Percentiles rank a stretch among this genome's conserved stretches.
phyloP scores from a whole-genome alignment of 306 rosid species.

The Hippophae rhamnoides region DNA sequence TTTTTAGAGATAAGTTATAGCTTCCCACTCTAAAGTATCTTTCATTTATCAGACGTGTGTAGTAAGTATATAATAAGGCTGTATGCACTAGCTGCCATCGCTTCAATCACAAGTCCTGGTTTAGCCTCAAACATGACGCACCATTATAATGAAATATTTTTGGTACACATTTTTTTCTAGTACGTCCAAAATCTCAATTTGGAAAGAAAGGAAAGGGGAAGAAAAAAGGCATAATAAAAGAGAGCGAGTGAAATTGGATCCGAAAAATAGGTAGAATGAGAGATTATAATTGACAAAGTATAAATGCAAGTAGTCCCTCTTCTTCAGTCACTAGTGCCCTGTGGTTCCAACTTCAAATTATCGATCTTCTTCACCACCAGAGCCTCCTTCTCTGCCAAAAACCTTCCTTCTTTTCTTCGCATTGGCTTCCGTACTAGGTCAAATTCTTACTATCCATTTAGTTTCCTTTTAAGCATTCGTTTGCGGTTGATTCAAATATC shows the following conservation, averaged over 20 bases:
- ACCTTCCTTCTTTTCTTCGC: conserved; percentile 13
- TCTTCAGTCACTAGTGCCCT: not conserved
- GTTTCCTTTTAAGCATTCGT: not conserved
- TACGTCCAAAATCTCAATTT: no score
- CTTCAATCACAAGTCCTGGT: no score
- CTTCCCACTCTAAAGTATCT: no score
- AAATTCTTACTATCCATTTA: not conserved
- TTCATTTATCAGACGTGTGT: no score
- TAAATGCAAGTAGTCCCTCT: not conserved
- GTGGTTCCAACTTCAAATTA: not conserved
- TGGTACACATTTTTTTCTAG: no score
- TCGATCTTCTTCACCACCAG: not conserved
- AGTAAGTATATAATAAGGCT: no score
- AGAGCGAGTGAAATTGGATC: not conserved
- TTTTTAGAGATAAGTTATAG: no score
- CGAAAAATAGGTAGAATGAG: not conserved
- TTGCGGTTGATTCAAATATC: conserved; percentile 17
- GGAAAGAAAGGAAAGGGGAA: no score
- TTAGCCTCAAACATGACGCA: no score
- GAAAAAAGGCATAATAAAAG: not conserved
- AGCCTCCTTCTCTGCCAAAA: conserved; percentile 14
- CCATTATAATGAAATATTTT: no score
- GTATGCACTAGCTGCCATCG: no score
- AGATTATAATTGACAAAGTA: not conserved
- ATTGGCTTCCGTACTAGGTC: conserved; percentile 13